phyloP scores from a whole-genome alignment of 106 monocot genomes.

The Xerophyta viscosa region DNA sequence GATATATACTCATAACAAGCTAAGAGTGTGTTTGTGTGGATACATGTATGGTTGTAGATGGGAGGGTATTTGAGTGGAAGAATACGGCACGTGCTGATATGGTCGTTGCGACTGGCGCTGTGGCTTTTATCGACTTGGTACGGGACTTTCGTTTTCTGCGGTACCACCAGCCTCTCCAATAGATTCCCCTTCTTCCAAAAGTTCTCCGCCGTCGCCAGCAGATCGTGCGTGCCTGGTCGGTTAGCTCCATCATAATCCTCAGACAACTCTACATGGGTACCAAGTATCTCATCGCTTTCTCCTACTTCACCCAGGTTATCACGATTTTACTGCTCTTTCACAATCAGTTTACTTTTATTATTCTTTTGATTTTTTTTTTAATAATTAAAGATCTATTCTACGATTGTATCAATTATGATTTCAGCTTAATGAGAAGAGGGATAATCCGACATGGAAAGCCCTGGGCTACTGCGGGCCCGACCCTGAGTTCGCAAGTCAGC shows the following conservation, averaged over 20 bases:
- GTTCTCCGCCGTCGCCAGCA: conserved; percentile 44
- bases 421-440: conserved; percentile 30
- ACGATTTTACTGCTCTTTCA: too few species aligned
- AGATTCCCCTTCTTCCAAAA: conserved; percentile 52
- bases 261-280: conserved; percentile 22
- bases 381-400: too few species aligned
- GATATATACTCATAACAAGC: too few species aligned
- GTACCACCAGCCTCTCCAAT: conserved; percentile 29
- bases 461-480: conserved; percentile 48
- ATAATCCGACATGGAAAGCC: conserved; percentile 42
- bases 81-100: conserved; percentile 19
- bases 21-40: too few species aligned
- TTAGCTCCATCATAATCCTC: conserved; percentile 21
- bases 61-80: conserved; percentile 22
- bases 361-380: too few species aligned
- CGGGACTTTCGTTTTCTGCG: conserved; percentile 60
- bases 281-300: conserved; percentile 21
- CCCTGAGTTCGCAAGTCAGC: conserved; percentile 8
- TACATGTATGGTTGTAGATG: conserved; percentile 9
- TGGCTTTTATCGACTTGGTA: conserved; percentile 76
- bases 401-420: too few species aligned
- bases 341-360: too few species aligned
- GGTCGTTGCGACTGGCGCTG: conserved; percentile 23
- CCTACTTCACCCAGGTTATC: conserved; percentile 53
- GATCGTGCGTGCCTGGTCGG: conserved; percentile 34